These are phyloP conservation scores for Chlamydomonas sp. DNA, from an alignment of 139 green algal genomes.

Conservation along the genomic window DNA sequence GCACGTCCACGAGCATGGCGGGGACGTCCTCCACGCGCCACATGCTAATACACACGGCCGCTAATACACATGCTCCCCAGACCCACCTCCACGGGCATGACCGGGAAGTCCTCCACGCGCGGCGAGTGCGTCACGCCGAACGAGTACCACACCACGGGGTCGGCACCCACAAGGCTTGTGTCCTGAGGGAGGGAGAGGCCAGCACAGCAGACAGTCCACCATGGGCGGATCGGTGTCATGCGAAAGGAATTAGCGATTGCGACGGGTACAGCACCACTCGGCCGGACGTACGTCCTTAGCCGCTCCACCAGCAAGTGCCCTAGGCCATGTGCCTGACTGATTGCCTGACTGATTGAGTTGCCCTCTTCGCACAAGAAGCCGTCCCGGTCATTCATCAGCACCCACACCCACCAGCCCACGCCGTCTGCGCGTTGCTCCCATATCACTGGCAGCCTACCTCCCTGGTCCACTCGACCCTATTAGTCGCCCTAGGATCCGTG, in stretches of 20 bases:
- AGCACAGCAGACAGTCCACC: not conserved
- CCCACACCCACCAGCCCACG: no score
- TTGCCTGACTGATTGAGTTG: no score
- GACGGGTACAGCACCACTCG: no score
- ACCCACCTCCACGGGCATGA: conserved; percentile 86
- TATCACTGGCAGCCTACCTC: no score
- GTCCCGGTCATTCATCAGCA: no score
- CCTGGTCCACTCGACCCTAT: no score
- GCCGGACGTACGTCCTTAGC: no score
- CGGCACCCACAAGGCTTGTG: conserved; percentile 57
- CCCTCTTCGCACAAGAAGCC: no score
- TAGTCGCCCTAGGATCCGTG: no score
- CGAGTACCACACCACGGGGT: conserved; percentile 90
- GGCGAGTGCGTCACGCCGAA: conserved; percentile 84
- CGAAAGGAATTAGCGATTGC: not conserved
- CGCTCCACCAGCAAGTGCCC: no score
- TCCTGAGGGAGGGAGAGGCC: conserved; percentile 49
- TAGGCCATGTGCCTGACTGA: no score
- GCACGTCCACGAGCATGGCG: not conserved
- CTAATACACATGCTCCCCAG: not conserved
- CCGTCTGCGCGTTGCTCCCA: no score
- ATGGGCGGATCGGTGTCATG: not conserved
- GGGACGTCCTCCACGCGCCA: not conserved
- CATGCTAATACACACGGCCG: not conserved
- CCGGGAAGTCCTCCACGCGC: conserved; percentile 79